Conservation (phyloP, 2,329 filamentous ascomycete genomes). For the Xylaria multiplex region DNA sequence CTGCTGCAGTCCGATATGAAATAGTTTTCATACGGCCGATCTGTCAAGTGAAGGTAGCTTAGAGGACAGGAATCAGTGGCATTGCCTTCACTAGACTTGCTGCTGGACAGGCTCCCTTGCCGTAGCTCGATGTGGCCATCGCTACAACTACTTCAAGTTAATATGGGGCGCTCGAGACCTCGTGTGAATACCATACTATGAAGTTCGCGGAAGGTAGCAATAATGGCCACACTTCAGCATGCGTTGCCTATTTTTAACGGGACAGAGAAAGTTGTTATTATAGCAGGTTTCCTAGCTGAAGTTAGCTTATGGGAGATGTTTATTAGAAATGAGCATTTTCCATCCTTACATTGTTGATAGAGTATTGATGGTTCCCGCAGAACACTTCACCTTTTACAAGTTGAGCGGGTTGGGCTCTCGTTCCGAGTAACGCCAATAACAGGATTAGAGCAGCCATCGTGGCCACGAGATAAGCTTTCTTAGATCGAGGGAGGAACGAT, state of each 20-base stretch:
- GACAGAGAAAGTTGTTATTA: slow-evolving; percentile 45
- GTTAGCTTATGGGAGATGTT: slow-evolving; percentile 27
- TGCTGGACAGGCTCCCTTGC: slow-evolving; percentile 27
- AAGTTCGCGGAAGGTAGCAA: slow-evolving; percentile 45
- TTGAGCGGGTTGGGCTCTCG: slow-evolving; percentile 7
- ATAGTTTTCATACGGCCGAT: slow-evolving; percentile 71
- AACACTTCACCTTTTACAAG: slow-evolving; percentile 34
- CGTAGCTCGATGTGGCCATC: slow-evolving; percentile 29
- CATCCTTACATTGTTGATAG: slow-evolving; percentile 39
- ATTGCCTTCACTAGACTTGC: slow-evolving; percentile 9
- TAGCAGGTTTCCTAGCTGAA: slow-evolving; percentile 43
- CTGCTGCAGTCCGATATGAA: slow-evolving; percentile 73
- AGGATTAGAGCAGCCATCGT: slow-evolving; percentile 33
- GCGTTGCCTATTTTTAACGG: slow-evolving; percentile 42
- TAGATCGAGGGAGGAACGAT: slow-evolving; percentile 15
- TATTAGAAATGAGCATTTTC: background rate
- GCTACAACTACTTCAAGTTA: slow-evolving; percentile 21
- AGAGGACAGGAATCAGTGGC: slow-evolving; percentile 31
- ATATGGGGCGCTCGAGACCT: background rate
- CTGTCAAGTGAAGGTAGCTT: slow-evolving; percentile 54
- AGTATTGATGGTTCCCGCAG: slow-evolving; percentile 41
- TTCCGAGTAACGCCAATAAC: slow-evolving; percentile 34
- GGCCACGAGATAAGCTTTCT: slow-evolving; percentile 22
- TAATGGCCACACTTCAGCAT: slow-evolving; percentile 44
- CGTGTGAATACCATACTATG: slow-evolving; percentile 37